These are phyloP conservation scores for Dryadomyces quercivorus DNA, from an alignment of 2,329 filamentous ascomycete genomes.

Conservation along the genomic window DNA sequence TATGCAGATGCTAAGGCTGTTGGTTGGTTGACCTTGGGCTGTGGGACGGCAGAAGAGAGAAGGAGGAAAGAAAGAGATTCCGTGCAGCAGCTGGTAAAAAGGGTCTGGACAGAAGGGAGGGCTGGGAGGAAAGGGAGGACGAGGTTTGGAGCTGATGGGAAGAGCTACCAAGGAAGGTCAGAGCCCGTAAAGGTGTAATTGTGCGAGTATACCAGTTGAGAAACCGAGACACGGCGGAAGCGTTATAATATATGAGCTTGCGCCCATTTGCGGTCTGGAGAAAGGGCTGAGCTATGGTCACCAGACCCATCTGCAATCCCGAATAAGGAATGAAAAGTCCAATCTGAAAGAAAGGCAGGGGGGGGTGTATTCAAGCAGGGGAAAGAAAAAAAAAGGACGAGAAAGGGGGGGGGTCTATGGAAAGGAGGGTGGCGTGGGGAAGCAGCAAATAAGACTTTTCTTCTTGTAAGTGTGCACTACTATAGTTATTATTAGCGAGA, in stretches of 20 bases:
- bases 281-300: slow-evolving; percentile 13
- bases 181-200: background rate
- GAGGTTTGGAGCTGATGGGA: background rate
- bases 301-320: slow-evolving; percentile 9
- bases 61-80: background rate
- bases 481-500: background rate
- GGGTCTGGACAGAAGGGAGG: background rate
- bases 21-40: background rate
- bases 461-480: background rate
- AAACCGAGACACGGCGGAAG: slow-evolving; percentile 5
- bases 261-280: background rate
- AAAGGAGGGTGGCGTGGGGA: background rate
- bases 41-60: background rate
- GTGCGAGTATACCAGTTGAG: background rate
- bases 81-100: too few relatives aligned
- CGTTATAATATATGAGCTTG: slow-evolving; percentile 1
- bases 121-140: background rate
- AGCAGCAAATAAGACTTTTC: background rate
- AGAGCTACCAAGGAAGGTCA: background rate
- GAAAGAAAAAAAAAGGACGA: slow-evolving; percentile 1
- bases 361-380: background rate
- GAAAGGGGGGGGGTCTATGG: background rate
- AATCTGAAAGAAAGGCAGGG: background rate
- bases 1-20: background rate
- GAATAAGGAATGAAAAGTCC: slow-evolving; percentile 2